A percentile compares a stretch with the other conserved stretches of the same genome.
These are phyloP conservation scores for Xylariaceae sp. DNA, from an alignment of 2,329 filamentous ascomycete species.

Conservation along the genomic window DNA sequence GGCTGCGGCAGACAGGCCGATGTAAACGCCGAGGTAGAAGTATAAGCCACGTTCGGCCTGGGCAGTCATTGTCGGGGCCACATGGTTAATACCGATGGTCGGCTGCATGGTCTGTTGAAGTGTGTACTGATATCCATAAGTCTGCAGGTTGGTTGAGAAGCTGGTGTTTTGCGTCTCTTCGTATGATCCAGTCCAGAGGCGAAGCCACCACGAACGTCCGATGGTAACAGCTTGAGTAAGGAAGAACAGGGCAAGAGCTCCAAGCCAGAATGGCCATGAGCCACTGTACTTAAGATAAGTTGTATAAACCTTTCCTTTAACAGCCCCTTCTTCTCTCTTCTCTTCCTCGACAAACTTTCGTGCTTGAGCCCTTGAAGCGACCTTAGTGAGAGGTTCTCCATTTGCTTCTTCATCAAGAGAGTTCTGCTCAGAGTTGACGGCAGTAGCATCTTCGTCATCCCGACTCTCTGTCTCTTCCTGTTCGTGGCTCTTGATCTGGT, in stretches of 20 bases:
- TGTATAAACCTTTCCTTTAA: constrained; percentile 63
- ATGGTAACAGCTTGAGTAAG: constrained; percentile 52
- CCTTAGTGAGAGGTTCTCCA: constrained; percentile 44
- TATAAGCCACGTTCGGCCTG: constrained; percentile 43
- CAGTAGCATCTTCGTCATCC: constrained; percentile 49
- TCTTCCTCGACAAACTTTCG: constrained; percentile 77
- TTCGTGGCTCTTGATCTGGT: constrained; percentile 56
- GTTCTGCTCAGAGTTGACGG: constrained; percentile 52
- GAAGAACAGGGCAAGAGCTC: constrained; percentile 52
- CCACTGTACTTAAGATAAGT: constrained; percentile 66
- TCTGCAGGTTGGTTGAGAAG: constrained; percentile 27
- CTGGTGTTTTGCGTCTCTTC: constrained; percentile 28
- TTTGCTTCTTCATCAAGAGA: constrained; percentile 39
- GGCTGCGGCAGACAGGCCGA: constrained; percentile 53
- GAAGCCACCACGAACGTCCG: constrained; percentile 61
- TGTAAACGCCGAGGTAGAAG: constrained; percentile 67
- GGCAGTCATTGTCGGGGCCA: no score
- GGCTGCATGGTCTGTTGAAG: constrained; percentile 44
- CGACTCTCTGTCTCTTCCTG: constrained; percentile 41
- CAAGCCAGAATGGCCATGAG: constrained; percentile 56
- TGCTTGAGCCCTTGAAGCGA: constrained; percentile 45
- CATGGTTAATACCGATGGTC: constrained; percentile 27
- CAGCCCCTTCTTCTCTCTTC: constrained; percentile 63
- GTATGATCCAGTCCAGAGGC: constrained; percentile 55
- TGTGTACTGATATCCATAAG: constrained; percentile 42